Evolutionary conservation across 2,329 filamentous ascomycete species (phyloP), one percentile per base, ranked within the genome.

Genomic region (Claviceps monticola): DNA sequence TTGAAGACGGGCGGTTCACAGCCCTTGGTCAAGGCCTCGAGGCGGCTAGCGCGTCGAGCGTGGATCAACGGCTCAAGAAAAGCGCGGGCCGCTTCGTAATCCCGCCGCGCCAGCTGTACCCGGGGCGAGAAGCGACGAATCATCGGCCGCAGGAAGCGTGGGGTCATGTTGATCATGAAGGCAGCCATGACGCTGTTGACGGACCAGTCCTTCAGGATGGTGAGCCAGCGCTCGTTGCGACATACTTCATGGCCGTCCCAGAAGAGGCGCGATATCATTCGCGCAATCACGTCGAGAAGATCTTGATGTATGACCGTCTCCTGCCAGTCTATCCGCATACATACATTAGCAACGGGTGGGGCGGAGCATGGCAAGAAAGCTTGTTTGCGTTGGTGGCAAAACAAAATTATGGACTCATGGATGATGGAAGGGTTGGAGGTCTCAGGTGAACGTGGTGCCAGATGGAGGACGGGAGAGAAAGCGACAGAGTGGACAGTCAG

Each of bases 181-280:
- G 53, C 53, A 14, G 53, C 53, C 44, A 54, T 51, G 19, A 54
- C 51, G 13, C 53, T 54, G 19, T 54, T 54, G 5, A 52, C 45
- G 8, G 53, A 54, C 53, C 53, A 54, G 9, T 54, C 26, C 34
- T 54, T 54, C 48, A 54, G 53, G 29, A 51, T 51, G 9, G 42
- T 49, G 19, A 54, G 48, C 53, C 53, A 54, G 13, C 21, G 21
- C 26, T 54, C 39, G 21, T 53, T 46, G 4, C 53, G 50, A 29
- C 53, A 54, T 19, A 54, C 51, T 46, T 54, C 53, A 19, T 54
- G 45, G 2, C 53, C 53, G 43, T 54, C 51, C 53, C 53, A 54
- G 36, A 54, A 54, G 4, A 54, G 51, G 37, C 53, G 53, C 19
- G 50, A 54, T 23, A 53, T 53, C 50, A 54, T 48, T 5, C 53